These are phyloP conservation scores for Dothistroma septosporum DNA, from an alignment of 2,329 filamentous ascomycete genomes.

Conservation along the genomic window DNA sequence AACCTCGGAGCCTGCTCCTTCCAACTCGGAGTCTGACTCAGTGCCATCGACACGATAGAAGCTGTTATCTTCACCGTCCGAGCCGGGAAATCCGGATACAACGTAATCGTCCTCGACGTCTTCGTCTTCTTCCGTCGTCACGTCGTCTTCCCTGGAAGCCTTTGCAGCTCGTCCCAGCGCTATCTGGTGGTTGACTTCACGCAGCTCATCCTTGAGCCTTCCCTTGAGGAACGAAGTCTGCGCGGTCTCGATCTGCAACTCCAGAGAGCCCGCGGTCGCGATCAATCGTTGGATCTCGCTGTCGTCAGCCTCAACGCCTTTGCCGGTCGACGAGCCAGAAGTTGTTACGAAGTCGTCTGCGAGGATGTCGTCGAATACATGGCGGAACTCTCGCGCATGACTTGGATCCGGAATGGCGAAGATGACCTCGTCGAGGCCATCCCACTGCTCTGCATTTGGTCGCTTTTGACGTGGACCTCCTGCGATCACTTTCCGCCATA, in stretches of 20 bases:
- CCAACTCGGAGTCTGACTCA: conserved; percentile 26
- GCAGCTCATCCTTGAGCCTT: conserved; percentile 32
- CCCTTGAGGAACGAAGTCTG: conserved; percentile 29
- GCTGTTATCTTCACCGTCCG: conserved; percentile 31
- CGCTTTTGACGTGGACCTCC: conserved; percentile 31
- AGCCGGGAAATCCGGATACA: conserved; percentile 27
- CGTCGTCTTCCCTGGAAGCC: conserved; percentile 28
- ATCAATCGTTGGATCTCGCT: conserved; percentile 26
- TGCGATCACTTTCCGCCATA: conserved; percentile 48
- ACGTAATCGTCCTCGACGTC: conserved; percentile 30
- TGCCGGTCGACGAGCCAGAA: conserved; percentile 5
- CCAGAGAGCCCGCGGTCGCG: conserved; percentile 31
- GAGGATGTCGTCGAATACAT: conserved; percentile 30
- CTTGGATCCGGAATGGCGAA: conserved; percentile 55
- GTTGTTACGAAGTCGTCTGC: conserved; percentile 16
- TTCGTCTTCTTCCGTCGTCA: conserved; percentile 20
- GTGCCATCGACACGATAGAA: conserved; percentile 33
- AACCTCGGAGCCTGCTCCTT: conserved; percentile 24
- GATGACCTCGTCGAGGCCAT: conserved; percentile 49
- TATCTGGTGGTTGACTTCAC: conserved; percentile 32
- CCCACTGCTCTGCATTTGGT: conserved; percentile 40
- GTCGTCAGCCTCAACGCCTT: conserved; percentile 10
- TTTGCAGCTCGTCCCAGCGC: conserved; percentile 31
- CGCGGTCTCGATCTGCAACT: conserved; percentile 35
- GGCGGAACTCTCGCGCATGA: conserved; percentile 52